Evolutionary conservation across 2,329 filamentous ascomycete genomes (phyloP).

Genomic region (Fusarium oligoseptatum): DNA sequence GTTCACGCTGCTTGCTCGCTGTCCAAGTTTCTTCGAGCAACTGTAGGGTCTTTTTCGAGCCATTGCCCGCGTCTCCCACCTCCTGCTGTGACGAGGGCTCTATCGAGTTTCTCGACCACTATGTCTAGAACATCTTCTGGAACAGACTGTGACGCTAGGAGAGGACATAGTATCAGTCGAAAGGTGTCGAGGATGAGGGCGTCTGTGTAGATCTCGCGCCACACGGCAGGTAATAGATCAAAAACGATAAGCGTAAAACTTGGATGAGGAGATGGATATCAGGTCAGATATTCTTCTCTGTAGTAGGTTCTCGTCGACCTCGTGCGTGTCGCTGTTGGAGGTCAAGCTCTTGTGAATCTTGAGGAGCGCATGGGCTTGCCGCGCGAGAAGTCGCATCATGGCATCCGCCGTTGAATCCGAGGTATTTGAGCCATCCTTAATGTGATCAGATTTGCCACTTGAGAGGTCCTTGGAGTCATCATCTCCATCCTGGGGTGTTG

Average conservation of each 20-base stretch:
- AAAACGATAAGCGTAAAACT: conserved; percentile 79
- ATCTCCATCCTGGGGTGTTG: neutral
- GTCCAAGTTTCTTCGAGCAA: conserved; percentile 53
- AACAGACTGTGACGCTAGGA: conserved; percentile 4
- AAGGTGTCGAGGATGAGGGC: conserved; percentile 74
- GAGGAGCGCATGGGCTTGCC: conserved; percentile 47
- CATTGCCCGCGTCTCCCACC: conserved; percentile 65
- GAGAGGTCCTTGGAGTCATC: neutral
- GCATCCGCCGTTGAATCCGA: conserved; percentile 36
- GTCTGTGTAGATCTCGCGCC: conserved; percentile 80
- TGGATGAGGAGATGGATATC: conserved; percentile 70
- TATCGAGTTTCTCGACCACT: conserved; percentile 78
- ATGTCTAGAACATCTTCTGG: conserved; percentile 58
- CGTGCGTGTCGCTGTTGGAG: neutral
- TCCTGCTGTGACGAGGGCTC: conserved; percentile 81
- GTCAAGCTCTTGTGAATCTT: conserved; percentile 37
- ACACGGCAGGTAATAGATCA: conserved; percentile 74
- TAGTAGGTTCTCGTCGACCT: conserved; percentile 46
- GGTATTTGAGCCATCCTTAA: neutral
- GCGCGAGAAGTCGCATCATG: conserved; percentile 45
- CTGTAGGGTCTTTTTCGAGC: conserved; percentile 65
- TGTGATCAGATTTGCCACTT: neutral
- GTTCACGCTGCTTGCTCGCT: conserved; percentile 18
- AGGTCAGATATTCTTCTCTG: conserved; percentile 67
- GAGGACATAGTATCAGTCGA: conserved; percentile 46